Evolutionary conservation across 768 basidiomycete genomes (phyloP), one percentile per base, ranked within the genome.

Genomic region (Pisolithus tinctorius): DNA sequence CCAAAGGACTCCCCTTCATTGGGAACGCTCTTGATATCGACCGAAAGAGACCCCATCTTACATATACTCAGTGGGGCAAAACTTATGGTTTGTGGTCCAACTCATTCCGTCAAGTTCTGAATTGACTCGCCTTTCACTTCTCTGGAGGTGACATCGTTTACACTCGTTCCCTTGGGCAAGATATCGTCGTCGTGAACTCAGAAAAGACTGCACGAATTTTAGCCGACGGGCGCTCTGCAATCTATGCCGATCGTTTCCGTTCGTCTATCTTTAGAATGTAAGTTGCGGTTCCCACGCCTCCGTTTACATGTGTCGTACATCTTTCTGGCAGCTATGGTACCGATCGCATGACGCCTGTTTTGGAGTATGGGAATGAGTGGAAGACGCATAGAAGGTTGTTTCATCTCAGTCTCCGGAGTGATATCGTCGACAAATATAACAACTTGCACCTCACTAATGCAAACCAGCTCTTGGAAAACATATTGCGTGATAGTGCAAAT

Each of bases 11-110:
- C 10, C 56, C 54, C 11, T 48, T 59, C 25, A 42, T 63, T 0
- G 58, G 61, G 41, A 58, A 60, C 34, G 40, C 49, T 1, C 11
- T 58, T 13, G 57, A 52, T 10, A 4, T 55, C 7, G 45, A 60
- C 50, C 36, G 6, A 11, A 38, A 48, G 2, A 47, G 47, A 9
- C 52, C 56, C 0, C 50, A 54, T 26, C 38, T 58, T 25, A 55
- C 59, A 3, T 63, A 63, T 20, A 42, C 55, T 7, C 50, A 47
- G 13, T 63, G 62, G 59, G 48, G 55, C 45, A 58, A 53, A 30
- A 55, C 1, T 1, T 58, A 60, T 13, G 61, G 61, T 60, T 39
- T 17, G 52, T 48, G 6, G 14, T 3, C 42, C 43, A 16, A 16
- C 25, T 4, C 14, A 25, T 27, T 6, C 16, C 20, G 20, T 16